These are phyloP conservation scores for Aureobasidium sp. DNA, from an alignment of 2,329 filamentous ascomycete species.

Conservation along the genomic window DNA sequence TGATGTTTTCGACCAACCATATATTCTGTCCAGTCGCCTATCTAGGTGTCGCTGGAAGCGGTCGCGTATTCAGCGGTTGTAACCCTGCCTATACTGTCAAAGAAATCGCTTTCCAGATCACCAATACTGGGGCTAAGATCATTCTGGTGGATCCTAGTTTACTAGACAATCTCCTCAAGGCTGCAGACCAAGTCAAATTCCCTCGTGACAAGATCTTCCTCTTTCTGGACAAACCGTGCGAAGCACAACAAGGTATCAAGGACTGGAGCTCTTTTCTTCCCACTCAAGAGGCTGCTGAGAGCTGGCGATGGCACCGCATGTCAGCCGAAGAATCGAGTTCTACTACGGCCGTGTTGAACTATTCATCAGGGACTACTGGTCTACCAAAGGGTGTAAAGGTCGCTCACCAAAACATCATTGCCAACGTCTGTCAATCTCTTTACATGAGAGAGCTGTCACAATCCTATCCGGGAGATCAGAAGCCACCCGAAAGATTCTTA, in stretches of 20 bases:
- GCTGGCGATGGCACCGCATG: slow-evolving; percentile 37
- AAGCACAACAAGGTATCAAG: slow-evolving; percentile 24
- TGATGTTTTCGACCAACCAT: slow-evolving; percentile 48
- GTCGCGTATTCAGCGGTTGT: slow-evolving; percentile 48
- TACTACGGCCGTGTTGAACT: slow-evolving; percentile 21
- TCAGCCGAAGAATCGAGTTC: slow-evolving; percentile 28
- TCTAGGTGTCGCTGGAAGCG: slow-evolving; percentile 45
- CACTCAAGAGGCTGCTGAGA: slow-evolving; percentile 17
- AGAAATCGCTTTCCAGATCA: slow-evolving; percentile 46
- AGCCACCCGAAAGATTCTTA: slow-evolving; percentile 27
- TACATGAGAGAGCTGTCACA: slow-evolving; percentile 32
- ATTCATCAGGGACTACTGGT: slow-evolving; percentile 31
- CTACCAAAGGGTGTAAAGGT: slow-evolving; percentile 39
- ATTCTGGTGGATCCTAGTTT: slow-evolving; percentile 44
- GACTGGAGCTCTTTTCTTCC: slow-evolving; percentile 9
- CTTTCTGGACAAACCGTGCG: slow-evolving; percentile 36
- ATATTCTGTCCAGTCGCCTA: slow-evolving; percentile 49
- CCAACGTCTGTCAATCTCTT: slow-evolving; percentile 31
- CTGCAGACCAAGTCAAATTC: slow-evolving; percentile 35
- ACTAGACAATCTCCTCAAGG: slow-evolving; percentile 37
- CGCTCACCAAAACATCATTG: slow-evolving; percentile 36
- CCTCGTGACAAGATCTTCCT: slow-evolving; percentile 39
- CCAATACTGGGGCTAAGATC: slow-evolving; percentile 42
- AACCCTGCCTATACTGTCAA: slow-evolving; percentile 45
- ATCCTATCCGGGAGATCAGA: slow-evolving; percentile 19